Evolutionary conservation across 345 rosid genomes (phyloP), one percentile per base, ranked within the genome.

Genomic region (Lepidium sativum): DNA sequence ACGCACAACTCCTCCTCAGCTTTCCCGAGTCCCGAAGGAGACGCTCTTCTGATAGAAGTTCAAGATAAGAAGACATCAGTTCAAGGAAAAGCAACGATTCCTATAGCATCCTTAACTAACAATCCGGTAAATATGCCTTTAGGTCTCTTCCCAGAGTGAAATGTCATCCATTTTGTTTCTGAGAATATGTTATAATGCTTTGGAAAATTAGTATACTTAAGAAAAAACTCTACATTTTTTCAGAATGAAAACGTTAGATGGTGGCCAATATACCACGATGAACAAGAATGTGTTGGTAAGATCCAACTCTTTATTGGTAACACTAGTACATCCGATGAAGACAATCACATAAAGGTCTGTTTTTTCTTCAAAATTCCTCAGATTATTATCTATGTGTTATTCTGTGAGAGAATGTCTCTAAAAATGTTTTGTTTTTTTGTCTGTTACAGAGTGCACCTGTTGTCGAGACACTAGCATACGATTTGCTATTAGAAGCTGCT

Each of bases 391-490:
- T 25, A 14, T 42, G 4, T 41, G 57, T 31, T 34, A 15, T 50
- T 4, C 20, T 21, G 16, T 34, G 61, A 35, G 45, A 39, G 32
- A 18, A 32, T n/a, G 0, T 33, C 33, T 37, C 18, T 16, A 12
- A 20, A 58, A 43, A 60, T 44, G 42, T 66, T 51, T 45, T 54
- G 29, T 43, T 6, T 7, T 14, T 43, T 49, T 72, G 12, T 34
- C 13, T 48, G 63, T 75, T 40, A 27, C 71, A 94, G 97, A 84
- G 86, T 70, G 91, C 91, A 47, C 79, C 96, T 66, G 95, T 94
- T n/a, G 97, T 86, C 64, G 99, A 94, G 80, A 94, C 99, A 63
- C 81, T 88, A 53, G 99, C 97, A 31, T 94, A 94, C 48, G 92
- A 90, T 82, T 75, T 94, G 49, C 77, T 86, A 56, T 56, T 90